Evolutionary conservation across 345 rosid genomes (phyloP).

Genomic region (Lepidium didymum): DNA sequence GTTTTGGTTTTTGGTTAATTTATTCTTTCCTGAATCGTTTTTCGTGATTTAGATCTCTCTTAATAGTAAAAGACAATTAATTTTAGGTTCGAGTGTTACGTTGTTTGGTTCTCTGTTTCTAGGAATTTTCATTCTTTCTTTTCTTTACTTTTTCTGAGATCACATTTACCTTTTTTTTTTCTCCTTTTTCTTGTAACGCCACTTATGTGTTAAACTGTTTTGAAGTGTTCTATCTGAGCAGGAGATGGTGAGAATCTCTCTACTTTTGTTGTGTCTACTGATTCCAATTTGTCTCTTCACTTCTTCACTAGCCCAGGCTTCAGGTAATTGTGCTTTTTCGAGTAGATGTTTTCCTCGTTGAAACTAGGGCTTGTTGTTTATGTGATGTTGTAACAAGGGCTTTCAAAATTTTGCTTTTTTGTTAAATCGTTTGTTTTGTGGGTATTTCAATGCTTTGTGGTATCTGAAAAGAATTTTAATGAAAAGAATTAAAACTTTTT

Average conservation of each 20-base stretch:
- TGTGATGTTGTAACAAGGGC: not conserved
- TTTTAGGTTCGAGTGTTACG: not conserved
- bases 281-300: conserved; percentile 34
- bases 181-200: not conserved
- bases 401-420: not conserved
- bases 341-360: not conserved
- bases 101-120: conserved; percentile 7
- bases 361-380: not conserved
- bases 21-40: not conserved
- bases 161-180: not conserved
- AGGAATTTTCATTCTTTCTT: conserved; percentile 2
- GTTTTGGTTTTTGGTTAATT: not conserved
- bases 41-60: not conserved
- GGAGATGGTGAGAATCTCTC: conserved; percentile 46
- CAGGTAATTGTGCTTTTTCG: conserved; percentile 40
- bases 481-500: not conserved
- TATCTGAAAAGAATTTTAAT: not conserved
- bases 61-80: not conserved
- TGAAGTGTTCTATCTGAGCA: conserved; percentile 19
- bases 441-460: not conserved
- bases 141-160: not conserved
- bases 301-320: conserved; percentile 52
- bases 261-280: conserved; percentile 25
- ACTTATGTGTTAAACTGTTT: conserved; percentile 23
- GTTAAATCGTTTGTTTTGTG: not conserved